These are phyloP conservation scores for Excoecaria agallocha DNA, from an alignment of 345 rosid species.

Conservation along the genomic window DNA sequence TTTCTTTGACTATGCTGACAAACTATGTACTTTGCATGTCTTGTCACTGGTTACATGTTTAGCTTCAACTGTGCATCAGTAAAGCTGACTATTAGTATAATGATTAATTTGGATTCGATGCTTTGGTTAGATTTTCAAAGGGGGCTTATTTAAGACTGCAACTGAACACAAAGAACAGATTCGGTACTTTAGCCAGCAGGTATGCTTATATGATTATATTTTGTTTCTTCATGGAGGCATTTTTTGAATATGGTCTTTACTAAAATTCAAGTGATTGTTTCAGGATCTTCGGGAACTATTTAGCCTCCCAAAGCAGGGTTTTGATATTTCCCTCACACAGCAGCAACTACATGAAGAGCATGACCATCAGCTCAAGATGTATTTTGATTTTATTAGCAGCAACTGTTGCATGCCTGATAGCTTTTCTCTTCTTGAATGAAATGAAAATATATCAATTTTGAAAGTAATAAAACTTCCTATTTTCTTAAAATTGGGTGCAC, in stretches of 20 bases:
- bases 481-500: not conserved
- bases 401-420: not conserved
- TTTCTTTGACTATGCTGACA: not conserved
- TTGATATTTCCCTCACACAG: slow-evolving; percentile 81
- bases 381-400: slow-evolving; percentile 15
- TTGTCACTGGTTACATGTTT: not conserved
- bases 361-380: slow-evolving; percentile 71
- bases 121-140: slow-evolving; percentile 70
- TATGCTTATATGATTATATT: slow-evolving; percentile 14
- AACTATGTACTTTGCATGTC: not conserved
- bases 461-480: not conserved
- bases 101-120: slow-evolving; percentile 5
- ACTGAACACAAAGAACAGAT: slow-evolving; percentile 97
- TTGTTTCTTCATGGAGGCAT: slow-evolving; percentile 9
- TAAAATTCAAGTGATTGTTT: slow-evolving; percentile 19
- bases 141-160: slow-evolving; percentile 88
- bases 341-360: slow-evolving; percentile 90
- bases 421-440: slow-evolving; percentile 1
- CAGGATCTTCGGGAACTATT: slow-evolving; percentile 92
- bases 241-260: not conserved
- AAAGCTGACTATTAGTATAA: not conserved
- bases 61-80: slow-evolving; percentile 1
- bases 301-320: slow-evolving; percentile 84
- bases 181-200: slow-evolving; percentile 94
- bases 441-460: not conserved